Percentiles rank a stretch among this genome's conserved stretches.
Conservation (phyloP, 805 yeast species). For the Saccharomyces kudriavzevii region DNA sequence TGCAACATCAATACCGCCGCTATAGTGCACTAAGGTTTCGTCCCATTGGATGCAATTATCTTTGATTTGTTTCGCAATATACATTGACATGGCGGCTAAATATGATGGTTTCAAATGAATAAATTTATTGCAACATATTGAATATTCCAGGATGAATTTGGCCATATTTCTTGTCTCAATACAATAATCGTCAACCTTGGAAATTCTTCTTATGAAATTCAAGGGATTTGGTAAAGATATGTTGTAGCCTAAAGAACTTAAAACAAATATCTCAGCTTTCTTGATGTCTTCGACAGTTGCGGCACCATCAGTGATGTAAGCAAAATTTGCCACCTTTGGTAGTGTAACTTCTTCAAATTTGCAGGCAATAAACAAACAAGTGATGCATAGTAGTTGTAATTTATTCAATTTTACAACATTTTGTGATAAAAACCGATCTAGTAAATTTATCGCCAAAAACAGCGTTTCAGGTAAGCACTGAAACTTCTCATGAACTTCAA, state of each 20-base stretch:
- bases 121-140: conserved; percentile 67
- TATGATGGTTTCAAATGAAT: conserved; percentile 67
- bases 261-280: conserved; percentile 71
- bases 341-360: conserved; percentile 87
- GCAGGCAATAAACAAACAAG: conserved; percentile 83
- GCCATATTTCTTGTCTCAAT: conserved; percentile 75
- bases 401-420: conserved; percentile 69
- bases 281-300: conserved; percentile 75
- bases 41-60: conserved; percentile 27
- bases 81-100: conserved; percentile 81
- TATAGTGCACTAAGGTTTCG: conserved; percentile 17
- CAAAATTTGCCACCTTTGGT: conserved; percentile 77
- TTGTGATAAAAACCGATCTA: conserved; percentile 77
- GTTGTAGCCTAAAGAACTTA: conserved; percentile 64
- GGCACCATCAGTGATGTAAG: conserved; percentile 82
- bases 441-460: conserved; percentile 69
- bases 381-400: conserved; percentile 77
- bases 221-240: conserved; percentile 82
- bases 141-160: conserved; percentile 69
- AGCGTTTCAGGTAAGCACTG: conserved; percentile 79
- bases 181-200: conserved; percentile 83
- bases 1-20: conserved; percentile 21
- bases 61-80: conserved; percentile 55
- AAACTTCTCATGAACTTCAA: conserved; percentile 79
- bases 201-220: conserved; percentile 78